Conservation (phyloP, 2,329 filamentous ascomycete genomes). For the Sarocladiaceae sp. region DNA sequence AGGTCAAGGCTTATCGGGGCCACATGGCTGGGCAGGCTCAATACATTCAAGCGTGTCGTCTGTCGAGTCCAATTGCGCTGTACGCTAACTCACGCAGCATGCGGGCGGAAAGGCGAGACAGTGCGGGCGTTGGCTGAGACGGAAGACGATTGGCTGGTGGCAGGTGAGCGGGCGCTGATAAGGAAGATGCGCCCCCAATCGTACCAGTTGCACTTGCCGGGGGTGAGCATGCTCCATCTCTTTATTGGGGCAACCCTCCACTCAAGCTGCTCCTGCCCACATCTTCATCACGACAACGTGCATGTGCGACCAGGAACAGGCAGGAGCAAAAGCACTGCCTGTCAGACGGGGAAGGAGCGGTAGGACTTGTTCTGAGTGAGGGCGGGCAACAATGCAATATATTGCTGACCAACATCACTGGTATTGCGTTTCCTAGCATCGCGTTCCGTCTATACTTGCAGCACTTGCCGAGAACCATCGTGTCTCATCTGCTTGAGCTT, state of each 20-base stretch:
- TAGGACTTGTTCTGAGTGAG: too few relatives aligned
- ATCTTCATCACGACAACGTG: background rate
- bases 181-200: slow-evolving; percentile 10
- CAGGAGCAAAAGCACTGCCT: background rate
- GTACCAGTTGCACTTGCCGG: background rate
- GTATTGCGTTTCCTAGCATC: too few relatives aligned
- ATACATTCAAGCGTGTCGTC: background rate
- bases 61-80: background rate
- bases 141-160: slow-evolving; percentile 15
- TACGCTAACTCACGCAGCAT: background rate
- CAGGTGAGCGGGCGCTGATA: slow-evolving; percentile 19
- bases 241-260: background rate
- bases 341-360: background rate
- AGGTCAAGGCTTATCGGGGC: slow-evolving; percentile 1
- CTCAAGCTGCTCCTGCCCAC: background rate
- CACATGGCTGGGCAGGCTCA: slow-evolving; percentile 4
- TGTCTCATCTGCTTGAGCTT: too few relatives aligned
- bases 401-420: too few relatives aligned
- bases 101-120: background rate
- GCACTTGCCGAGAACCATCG: too few relatives aligned
- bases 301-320: background rate
- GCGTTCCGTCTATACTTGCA: too few relatives aligned
- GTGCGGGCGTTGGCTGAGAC: slow-evolving; percentile 3
- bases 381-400: too few relatives aligned
- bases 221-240: background rate